A percentile compares a stretch with the other conserved stretches of the same genome.
Conservation (phyloP, 768 basidiomycete genomes). For the Tricholoma sp. region DNA sequence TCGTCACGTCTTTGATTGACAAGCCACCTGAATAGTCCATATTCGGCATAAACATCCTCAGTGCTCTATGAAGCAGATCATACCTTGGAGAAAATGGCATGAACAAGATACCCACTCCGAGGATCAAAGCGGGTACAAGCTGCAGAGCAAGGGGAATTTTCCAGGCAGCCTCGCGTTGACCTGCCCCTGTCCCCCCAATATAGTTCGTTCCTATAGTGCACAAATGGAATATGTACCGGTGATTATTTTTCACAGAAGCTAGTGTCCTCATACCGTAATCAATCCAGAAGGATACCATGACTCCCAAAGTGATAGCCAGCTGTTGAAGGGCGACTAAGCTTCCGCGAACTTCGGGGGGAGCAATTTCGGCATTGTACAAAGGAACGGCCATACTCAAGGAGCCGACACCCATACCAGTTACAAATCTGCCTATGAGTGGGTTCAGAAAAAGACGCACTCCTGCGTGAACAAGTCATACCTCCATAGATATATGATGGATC, state of each 20-base stretch:
- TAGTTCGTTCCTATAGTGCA: conserved; percentile 53
- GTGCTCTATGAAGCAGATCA: conserved; percentile 1
- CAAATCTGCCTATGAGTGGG: conserved; percentile 48
- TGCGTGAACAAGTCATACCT: conserved; percentile 23
- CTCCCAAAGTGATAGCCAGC: conserved; percentile 76
- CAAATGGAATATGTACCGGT: conserved; percentile 35
- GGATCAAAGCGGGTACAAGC: conserved; percentile 65
- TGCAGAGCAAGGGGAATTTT: conserved; percentile 71
- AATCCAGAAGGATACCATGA: conserved; percentile 61
- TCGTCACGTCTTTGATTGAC: conserved; percentile 74
- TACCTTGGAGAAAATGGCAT: conserved; percentile 79
- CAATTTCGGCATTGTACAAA: conserved; percentile 67
- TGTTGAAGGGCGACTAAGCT: conserved; percentile 80
- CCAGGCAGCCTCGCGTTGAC: conserved; percentile 70
- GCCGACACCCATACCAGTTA: conserved; percentile 79
- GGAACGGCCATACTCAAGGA: conserved; percentile 83
- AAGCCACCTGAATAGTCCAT: conserved; percentile 50
- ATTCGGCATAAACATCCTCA: background rate
- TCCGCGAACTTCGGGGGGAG: conserved; percentile 79
- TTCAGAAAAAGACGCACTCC: conserved; percentile 11
- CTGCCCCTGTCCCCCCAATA: conserved; percentile 55
- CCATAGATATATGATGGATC: conserved; percentile 62
- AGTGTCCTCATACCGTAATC: conserved; percentile 37
- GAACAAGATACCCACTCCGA: conserved; percentile 66
- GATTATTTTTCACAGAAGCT: background rate